Evolutionary conservation across 2,329 filamentous ascomycete species (phyloP), one percentile per base, ranked within the genome.

Genomic region (Chrysoporthe cubensis): DNA sequence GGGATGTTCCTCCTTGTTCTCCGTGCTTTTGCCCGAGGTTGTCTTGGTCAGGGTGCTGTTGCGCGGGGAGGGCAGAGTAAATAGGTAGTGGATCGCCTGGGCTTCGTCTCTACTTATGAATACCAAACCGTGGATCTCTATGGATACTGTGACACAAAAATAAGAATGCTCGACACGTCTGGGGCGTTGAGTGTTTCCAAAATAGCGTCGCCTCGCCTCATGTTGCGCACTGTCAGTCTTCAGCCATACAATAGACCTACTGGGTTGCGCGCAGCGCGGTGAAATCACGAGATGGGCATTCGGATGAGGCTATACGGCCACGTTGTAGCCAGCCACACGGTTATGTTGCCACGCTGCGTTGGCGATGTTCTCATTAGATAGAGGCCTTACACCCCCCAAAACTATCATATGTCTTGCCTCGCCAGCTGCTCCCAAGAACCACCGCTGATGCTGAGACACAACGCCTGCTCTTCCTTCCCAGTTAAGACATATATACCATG

Each of bases 371-470:
- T 32, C 13, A 43, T 44, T 60, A 13, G 57, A 60, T 44, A 40
- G n/a, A 60, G 57, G n/a, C 40, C 40, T n/a, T 11, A n/a, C 18
- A 21, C 16, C 7, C 13, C 34, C 16, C n/a, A 16, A 18, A 54
- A 54, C 26, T 54, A 54, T 58, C 9, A 40, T 7, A 50, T 40
- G 14, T 46, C 37, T 37, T 18, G 18, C 26, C 43, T 16, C 18
- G n/a, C 43, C 8, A 32, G 42, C n/a, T 43, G 18, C 57, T 26
- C 57, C 46, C 52, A n/a, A 56, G 44, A 57, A 56, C 42, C 52
- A 37, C 50, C 50, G 62, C 50, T 64, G 52, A 64, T 64, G 62
- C 62, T 64, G 42, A 63, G 32, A 14, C 50, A 34, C 40, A 32
- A 34, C 9, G n/a, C 32, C 13, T 43, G 42, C 37, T 26, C 8